Conservation (phyloP, 208 protist species). For the Wallacemonas collosoma region DNA sequence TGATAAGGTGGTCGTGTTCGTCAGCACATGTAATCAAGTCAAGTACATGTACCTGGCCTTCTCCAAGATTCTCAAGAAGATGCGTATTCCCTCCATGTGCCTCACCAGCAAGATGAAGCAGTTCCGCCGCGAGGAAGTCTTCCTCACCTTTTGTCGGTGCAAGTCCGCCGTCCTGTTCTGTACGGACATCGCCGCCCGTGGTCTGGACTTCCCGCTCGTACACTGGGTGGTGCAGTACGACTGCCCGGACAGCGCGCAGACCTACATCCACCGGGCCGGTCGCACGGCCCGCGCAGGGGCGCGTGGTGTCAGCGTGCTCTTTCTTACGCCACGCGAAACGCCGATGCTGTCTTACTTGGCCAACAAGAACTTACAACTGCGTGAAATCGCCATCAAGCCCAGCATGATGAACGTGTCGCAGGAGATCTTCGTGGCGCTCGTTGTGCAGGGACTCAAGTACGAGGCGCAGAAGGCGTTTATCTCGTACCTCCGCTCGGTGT, state of each 20-base stretch:
- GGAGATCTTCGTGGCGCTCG: slow-evolving; percentile 89
- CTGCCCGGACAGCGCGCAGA: slow-evolving; percentile 97
- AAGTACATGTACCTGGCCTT: slow-evolving; percentile 94
- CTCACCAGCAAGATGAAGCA: slow-evolving; percentile 95
- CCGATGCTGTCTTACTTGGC: slow-evolving; percentile 92
- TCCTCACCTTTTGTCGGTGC: slow-evolving; percentile 88
- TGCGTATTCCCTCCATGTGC: slow-evolving; percentile 91
- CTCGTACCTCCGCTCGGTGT: slow-evolving; percentile 96
- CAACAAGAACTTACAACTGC: slow-evolving; percentile 82
- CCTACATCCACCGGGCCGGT: slow-evolving; percentile 99
- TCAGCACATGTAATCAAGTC: slow-evolving; percentile 98
- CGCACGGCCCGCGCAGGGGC: slow-evolving; percentile 94
- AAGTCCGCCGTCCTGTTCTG: slow-evolving; percentile 95
- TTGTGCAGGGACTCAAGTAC: slow-evolving; percentile 96
- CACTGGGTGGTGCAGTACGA: slow-evolving; percentile 99
- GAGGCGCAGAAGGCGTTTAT: slow-evolving; percentile 98
- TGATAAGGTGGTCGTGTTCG: slow-evolving; percentile 98
- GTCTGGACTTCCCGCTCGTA: slow-evolving; percentile 97
- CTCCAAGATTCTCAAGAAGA: slow-evolving; percentile 90
- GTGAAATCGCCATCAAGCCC: slow-evolving; percentile 85
- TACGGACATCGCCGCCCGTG: slow-evolving; percentile 99
- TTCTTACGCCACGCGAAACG: slow-evolving; percentile 97
- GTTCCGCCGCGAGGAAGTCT: slow-evolving; percentile 91
- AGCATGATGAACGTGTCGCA: slow-evolving; percentile 71
- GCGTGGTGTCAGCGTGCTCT: slow-evolving; percentile 94